Conservation (phyloP, 2,329 filamentous ascomycete species). For the Trichoderma citrinoviride region DNA sequence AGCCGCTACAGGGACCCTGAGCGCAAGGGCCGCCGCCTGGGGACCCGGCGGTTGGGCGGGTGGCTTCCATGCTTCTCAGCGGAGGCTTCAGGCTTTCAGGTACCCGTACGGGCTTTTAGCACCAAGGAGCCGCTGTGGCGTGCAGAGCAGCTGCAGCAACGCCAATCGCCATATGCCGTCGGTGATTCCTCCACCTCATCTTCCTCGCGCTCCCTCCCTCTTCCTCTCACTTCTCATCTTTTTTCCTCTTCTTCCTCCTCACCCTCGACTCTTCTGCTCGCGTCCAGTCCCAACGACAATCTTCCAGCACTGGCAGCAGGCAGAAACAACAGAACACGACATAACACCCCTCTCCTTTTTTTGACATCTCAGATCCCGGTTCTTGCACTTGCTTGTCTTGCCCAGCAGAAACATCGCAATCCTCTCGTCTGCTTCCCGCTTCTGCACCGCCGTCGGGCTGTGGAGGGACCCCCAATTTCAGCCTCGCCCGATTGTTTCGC, state of each 20-base stretch:
- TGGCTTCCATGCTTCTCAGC: no score
- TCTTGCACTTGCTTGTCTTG: not conserved
- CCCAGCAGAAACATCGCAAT: slow-evolving; percentile 2
- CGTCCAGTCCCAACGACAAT: not conserved
- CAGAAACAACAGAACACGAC: no score
- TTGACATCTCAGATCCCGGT: not conserved
- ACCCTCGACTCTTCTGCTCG: not conserved
- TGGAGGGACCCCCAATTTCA: slow-evolving; percentile 17
- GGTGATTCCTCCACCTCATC: slow-evolving; percentile 10
- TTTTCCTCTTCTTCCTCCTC: not conserved
- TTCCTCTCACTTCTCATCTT: not conserved
- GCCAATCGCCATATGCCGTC: not conserved
- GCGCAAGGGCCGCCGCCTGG: not conserved
- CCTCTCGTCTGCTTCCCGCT: not conserved
- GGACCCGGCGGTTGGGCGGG: not conserved
- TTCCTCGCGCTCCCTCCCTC: not conserved
- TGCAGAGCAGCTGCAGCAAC: not conserved
- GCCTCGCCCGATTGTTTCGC: slow-evolving; percentile 16
- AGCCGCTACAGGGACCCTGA: not conserved
- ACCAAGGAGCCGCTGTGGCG: slow-evolving; percentile 5
- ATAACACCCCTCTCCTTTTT: not conserved
- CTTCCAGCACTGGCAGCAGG: not conserved
- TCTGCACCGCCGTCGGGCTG: not conserved
- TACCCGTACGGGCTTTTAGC: not conserved
- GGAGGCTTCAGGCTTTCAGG: not conserved